phyloP scores from a whole-genome alignment of 2,329 filamentous ascomycete species.

The Pseudocercospora crystallina region DNA sequence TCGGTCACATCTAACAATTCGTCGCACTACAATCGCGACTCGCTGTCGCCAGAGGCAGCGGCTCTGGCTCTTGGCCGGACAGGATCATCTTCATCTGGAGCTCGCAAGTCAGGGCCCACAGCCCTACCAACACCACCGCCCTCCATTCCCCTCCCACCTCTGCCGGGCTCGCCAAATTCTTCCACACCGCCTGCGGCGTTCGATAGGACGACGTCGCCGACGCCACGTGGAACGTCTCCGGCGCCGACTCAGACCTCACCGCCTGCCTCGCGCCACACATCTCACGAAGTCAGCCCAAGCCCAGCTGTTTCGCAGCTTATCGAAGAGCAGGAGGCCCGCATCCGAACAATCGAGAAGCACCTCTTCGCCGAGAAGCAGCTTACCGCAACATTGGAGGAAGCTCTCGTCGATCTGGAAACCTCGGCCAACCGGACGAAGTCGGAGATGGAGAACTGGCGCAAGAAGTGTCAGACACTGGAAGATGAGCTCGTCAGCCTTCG shows the following conservation, averaged over 20 bases:
- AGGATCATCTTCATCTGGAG: constrained; percentile 63
- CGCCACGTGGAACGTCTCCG: constrained; percentile 63
- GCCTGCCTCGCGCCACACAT: constrained; percentile 68
- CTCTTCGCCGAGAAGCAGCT: constrained; percentile 94
- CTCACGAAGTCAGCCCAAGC: constrained; percentile 55
- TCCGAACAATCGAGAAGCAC: constrained; percentile 95
- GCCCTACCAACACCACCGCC: constrained; percentile 92
- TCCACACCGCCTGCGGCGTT: constrained; percentile 42
- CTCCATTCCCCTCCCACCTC: constrained; percentile 89
- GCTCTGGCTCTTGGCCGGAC: constrained; percentile 51
- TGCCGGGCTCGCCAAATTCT: constrained; percentile 63
- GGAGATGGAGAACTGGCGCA: constrained; percentile 87
- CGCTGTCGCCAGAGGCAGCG: constrained; percentile 45
- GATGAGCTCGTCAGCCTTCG: constrained; percentile 64
- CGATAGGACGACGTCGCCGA: constrained; percentile 46
- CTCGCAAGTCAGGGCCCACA: constrained; percentile 82
- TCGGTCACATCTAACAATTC: constrained; percentile 34
- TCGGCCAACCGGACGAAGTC: constrained; percentile 89
- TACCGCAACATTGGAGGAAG: constrained; percentile 91
- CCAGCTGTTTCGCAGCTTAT: constrained; percentile 74
- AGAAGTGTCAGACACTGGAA: constrained; percentile 76
- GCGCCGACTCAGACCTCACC: constrained; percentile 54
- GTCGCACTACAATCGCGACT: constrained; percentile 43
- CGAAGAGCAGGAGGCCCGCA: constrained; percentile 92
- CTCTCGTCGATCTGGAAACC: constrained; percentile 86